Evolutionary conservation across 2,329 filamentous ascomycete species (phyloP), one percentile per base, ranked within the genome.

Genomic region (Cladophialophora carrionii): DNA sequence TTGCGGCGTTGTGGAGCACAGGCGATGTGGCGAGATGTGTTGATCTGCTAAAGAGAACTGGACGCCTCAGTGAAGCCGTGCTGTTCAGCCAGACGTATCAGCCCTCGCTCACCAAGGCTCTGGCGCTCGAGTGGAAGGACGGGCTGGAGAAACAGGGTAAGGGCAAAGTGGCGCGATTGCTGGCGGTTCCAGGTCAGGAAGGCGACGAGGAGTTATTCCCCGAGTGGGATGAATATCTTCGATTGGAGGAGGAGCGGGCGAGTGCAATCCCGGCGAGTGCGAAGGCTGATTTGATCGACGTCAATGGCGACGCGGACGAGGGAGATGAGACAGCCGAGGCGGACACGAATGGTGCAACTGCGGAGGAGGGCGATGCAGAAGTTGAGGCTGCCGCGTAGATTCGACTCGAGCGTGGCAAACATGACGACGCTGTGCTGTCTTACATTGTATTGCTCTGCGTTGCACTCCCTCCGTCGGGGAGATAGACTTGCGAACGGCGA

Each of bases 41-140:
- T 24, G 87, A 92, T 63, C 84, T 96, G 6, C 85, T 99, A 10
- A 83, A 87, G 55, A 87, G 88, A 76, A 97, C 94, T 0, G 88
- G 88, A 70, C 86, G 95, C 53, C 80, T 88, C 41, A 89, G 93
- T 0, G 95, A 99, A 78, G 91, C 95, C 0, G 92, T 92, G 0
- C 83, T 99, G 31, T 96, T 98, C 76, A 87, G 92, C 4, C 94
- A 98, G 79, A 99, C 94, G 2, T 99, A 98, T 79, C 95, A 93
- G 81, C 95, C 95, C 0, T 93, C 89, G 68, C 77, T 88, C 31
- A 86, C 91, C 14, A 80, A 84, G 0, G 84, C 82, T 1, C 83
- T 92, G 0, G 92, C 91, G 4, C 82, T 83, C 65, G 79, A 86
- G 67, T 99, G 94, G 95, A 97, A 96, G 79, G 84, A 88, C 66